phyloP scores from a whole-genome alignment of 495 filamentous ascomycete species.

The Neurospora intermedia region DNA sequence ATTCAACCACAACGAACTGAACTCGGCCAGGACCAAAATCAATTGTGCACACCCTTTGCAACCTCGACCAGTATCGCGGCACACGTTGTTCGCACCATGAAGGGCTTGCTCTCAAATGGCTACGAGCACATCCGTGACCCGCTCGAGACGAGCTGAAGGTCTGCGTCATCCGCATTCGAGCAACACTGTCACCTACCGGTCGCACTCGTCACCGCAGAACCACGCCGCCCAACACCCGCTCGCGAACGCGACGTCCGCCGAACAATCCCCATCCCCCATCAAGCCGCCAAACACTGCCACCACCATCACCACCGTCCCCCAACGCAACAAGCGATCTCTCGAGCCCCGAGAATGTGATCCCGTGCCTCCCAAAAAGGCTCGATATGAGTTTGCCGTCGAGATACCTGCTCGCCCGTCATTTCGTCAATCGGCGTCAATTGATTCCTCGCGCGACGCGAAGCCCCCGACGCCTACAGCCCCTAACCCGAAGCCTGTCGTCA shows the following conservation, averaged over 20 bases:
- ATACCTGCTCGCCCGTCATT: constrained; percentile 24
- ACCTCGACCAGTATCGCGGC: not conserved
- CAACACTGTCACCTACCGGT: constrained; percentile 1
- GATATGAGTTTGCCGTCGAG: constrained; percentile 28
- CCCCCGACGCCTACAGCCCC: constrained; percentile 9
- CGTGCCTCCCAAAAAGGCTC: constrained; percentile 11
- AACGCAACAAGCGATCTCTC: constrained; percentile 17
- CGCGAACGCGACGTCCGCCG: not conserved
- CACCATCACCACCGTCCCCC: not conserved
- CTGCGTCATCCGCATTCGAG: constrained; percentile 13
- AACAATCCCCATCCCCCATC: constrained; percentile 1
- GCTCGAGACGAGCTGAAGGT: constrained; percentile 26
- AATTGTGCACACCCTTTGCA: not conserved
- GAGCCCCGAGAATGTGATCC: constrained; percentile 12
- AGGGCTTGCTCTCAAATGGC: constrained; percentile 15
- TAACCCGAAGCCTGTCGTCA: constrained; percentile 23
- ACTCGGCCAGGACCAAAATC: not conserved
- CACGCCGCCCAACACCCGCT: constrained; percentile 7
- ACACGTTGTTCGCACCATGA: constrained; percentile 9
- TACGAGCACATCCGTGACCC: constrained; percentile 26
- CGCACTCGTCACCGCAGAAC: constrained; percentile 3
- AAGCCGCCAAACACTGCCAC: constrained; percentile 1
- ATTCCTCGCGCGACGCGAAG: constrained; percentile 21
- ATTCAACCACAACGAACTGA: not conserved
- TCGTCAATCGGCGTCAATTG: constrained; percentile 14